phyloP scores from a whole-genome alignment of 2,329 filamentous ascomycete species.

The Neonectria ditissima region DNA sequence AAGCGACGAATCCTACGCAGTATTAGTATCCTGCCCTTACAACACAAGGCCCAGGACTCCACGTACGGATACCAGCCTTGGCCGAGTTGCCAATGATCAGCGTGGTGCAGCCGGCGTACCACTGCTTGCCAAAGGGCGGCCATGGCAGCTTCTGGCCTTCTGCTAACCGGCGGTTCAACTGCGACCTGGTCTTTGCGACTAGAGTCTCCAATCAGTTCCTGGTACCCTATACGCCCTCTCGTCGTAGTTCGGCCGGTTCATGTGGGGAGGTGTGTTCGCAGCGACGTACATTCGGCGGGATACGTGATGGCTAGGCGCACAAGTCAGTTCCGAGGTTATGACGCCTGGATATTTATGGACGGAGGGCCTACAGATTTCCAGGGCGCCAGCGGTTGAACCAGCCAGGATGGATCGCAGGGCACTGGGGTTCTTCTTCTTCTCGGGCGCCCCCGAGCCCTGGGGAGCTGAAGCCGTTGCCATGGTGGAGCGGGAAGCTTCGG shows the following conservation, averaged over 20 bases:
- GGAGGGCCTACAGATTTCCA: slow-evolving; percentile 81
- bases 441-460: slow-evolving; percentile 38
- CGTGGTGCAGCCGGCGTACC: slow-evolving; percentile 98
- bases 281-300: slow-evolving; percentile 83
- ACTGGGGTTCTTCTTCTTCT: slow-evolving; percentile 69
- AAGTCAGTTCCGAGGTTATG: slow-evolving; percentile 25
- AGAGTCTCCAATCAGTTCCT: slow-evolving; percentile 32
- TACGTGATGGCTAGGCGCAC: slow-evolving; percentile 79
- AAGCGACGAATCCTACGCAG: slow-evolving; percentile 79
- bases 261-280: slow-evolving; percentile 7
- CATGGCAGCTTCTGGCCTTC: slow-evolving; percentile 90
- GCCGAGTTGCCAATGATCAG: slow-evolving; percentile 96
- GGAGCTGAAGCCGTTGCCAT: slow-evolving; percentile 46
- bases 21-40: slow-evolving; percentile 28
- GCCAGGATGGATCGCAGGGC: slow-evolving; percentile 90
- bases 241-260: slow-evolving; percentile 18
- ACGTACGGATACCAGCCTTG: slow-evolving; percentile 92
- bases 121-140: slow-evolving; percentile 92
- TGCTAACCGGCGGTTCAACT: slow-evolving; percentile 87
- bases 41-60: background rate
- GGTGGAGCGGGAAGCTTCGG: slow-evolving; percentile 16
- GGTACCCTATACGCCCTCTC: background rate
- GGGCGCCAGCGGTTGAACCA: slow-evolving; percentile 90
- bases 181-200: slow-evolving; percentile 95
- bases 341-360: slow-evolving; percentile 1